These are phyloP conservation scores for Aspergillus intermedius DNA, from an alignment of 2,329 filamentous ascomycete species.

Conservation along the genomic window DNA sequence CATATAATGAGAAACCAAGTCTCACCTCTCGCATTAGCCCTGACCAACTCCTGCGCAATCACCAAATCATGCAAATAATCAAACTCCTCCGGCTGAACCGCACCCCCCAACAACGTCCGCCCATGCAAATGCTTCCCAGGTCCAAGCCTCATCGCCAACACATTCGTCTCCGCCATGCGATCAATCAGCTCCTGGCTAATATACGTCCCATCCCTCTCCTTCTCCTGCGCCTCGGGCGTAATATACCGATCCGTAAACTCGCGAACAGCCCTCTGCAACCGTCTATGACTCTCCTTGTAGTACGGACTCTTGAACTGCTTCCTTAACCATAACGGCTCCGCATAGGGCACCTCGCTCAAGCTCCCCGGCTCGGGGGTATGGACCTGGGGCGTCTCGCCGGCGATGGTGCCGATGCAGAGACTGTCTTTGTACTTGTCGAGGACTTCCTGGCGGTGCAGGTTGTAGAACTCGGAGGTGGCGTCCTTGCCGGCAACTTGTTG, in stretches of 20 bases:
- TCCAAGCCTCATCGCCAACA: constrained; percentile 76
- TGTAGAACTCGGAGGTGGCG: constrained; percentile 80
- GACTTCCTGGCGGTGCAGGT: constrained; percentile 87
- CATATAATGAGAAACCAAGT: constrained; percentile 4
- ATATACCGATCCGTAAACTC: constrained; percentile 67
- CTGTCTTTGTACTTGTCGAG: constrained; percentile 63
- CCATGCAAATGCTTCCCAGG: constrained; percentile 77
- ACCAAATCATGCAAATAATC: constrained; percentile 84
- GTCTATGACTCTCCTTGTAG: constrained; percentile 67
- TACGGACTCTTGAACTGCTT: constrained; percentile 73
- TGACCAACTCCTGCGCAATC: constrained; percentile 63
- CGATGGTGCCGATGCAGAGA: constrained; percentile 67
- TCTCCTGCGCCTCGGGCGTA: constrained; percentile 66
- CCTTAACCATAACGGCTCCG: constrained; percentile 75
- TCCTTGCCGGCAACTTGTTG: constrained; percentile 75
- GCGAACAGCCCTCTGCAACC: constrained; percentile 62
- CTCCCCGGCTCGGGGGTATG: constrained; percentile 64
- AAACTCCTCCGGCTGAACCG: constrained; percentile 69
- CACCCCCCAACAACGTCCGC: constrained; percentile 60
- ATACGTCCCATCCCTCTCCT: constrained; percentile 66
- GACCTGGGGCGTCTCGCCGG: constrained; percentile 68
- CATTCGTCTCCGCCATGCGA: constrained; percentile 64
- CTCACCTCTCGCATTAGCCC: constrained; percentile 59
- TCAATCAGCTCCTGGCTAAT: constrained; percentile 68
- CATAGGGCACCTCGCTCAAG: constrained; percentile 72